Evolutionary conservation across 352 stramenopile species (phyloP).

Genomic region (Globisporangium megalacanthum): DNA sequence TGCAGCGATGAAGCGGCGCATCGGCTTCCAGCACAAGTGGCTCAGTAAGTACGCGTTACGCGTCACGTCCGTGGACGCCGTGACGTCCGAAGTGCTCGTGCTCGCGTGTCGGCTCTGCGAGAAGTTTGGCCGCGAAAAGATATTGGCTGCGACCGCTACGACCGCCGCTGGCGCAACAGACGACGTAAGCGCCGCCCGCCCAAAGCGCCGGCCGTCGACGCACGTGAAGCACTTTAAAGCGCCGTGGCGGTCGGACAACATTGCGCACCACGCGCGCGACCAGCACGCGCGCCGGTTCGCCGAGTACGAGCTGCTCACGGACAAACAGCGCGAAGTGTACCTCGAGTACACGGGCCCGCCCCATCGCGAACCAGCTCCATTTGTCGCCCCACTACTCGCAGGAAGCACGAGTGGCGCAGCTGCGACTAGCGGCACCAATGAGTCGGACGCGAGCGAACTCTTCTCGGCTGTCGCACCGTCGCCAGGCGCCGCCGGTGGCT

Average conservation of each 20-base stretch:
- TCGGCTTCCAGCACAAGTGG: slow-evolving; percentile 13
- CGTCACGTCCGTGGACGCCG: slow-evolving; percentile 11
- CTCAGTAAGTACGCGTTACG: slow-evolving; percentile 15
- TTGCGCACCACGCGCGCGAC: slow-evolving; percentile 12
- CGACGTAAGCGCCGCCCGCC: slow-evolving; percentile 1
- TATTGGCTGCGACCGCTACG: not conserved
- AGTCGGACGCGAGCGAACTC: not conserved
- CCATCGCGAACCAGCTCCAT: not conserved
- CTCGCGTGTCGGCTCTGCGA: slow-evolving; percentile 15
- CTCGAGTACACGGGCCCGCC: slow-evolving; percentile 6
- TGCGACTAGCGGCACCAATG: not conserved
- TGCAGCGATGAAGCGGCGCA: slow-evolving; percentile 9
- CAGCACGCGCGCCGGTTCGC: slow-evolving; percentile 12
- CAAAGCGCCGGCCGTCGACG: slow-evolving; percentile 10
- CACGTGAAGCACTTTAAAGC: slow-evolving; percentile 17
- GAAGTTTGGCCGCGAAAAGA: slow-evolving; percentile 15
- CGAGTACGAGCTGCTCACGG: slow-evolving; percentile 13
- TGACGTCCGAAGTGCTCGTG: slow-evolving; percentile 11
- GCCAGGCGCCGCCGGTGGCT: not conserved
- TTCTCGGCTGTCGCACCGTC: not conserved
- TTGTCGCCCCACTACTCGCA: not conserved
- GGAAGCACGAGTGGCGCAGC: not conserved
- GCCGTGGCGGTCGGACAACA: slow-evolving; percentile 16
- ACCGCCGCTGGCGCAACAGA: not conserved
- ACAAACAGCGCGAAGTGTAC: slow-evolving; percentile 15